Conservation (phyloP, 129 eudicot genomes). For the Helichrysum umbraculigerum region DNA sequence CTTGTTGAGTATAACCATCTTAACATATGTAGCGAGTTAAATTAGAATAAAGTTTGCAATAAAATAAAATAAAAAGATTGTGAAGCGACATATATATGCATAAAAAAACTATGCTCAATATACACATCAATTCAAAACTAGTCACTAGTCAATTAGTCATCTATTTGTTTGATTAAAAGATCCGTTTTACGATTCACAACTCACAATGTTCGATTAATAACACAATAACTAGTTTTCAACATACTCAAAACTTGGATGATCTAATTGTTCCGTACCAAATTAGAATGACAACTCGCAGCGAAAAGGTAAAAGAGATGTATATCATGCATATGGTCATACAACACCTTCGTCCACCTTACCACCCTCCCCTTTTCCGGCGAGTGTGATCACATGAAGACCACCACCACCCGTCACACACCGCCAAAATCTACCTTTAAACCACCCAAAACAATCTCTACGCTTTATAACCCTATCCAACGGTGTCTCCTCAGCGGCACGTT, state of each 20-base stretch:
- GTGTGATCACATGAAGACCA: slow-evolving; percentile 31
- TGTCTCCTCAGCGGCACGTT: slow-evolving; percentile 17
- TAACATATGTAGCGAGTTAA: too few species aligned
- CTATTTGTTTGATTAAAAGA: too few species aligned
- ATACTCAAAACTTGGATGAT: background rate
- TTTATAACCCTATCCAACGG: slow-evolving; percentile 40
- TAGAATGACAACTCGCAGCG: slow-evolving; percentile 11
- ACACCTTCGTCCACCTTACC: slow-evolving; percentile 31
- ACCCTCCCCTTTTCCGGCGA: slow-evolving; percentile 29
- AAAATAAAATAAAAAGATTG: too few species aligned
- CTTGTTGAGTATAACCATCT: too few species aligned
- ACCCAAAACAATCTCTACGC: slow-evolving; percentile 41
- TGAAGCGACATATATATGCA: too few species aligned
- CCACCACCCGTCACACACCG: slow-evolving; percentile 21
- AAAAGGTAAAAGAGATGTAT: background rate
- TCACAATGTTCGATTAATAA: background rate
- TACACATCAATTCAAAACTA: too few species aligned
- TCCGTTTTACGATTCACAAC: background rate
- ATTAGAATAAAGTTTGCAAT: too few species aligned
- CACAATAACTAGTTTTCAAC: background rate
- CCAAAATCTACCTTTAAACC: slow-evolving; percentile 42
- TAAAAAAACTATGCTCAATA: too few species aligned
- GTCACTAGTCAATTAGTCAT: too few species aligned
- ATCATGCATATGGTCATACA: slow-evolving; percentile 14
- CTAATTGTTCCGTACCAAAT: background rate